These are phyloP conservation scores for Hippophae gyantsensis DNA, from an alignment of 306 rosid genomes.

Conservation along the genomic window DNA sequence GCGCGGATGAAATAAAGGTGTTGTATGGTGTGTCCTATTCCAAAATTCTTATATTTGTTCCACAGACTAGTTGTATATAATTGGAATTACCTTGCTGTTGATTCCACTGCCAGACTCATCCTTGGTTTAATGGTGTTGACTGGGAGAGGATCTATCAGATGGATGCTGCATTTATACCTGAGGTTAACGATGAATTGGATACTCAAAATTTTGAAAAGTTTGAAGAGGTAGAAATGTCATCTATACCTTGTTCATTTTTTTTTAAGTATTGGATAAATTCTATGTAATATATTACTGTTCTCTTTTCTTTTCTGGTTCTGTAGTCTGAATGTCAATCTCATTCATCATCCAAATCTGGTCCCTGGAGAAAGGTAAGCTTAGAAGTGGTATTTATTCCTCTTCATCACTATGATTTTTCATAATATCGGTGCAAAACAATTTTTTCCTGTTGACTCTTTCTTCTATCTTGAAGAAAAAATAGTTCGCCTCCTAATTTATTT, in stretches of 20 bases:
- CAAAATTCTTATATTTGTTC: slow-evolving; percentile 36
- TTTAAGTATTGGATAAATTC: slow-evolving; percentile 11
- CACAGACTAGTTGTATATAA: slow-evolving; percentile 17
- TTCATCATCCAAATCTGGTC: slow-evolving; percentile 63
- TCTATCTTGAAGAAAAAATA: too few species aligned
- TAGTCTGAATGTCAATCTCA: slow-evolving; percentile 62
- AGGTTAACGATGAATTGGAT: slow-evolving; percentile 92
- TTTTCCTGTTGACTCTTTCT: too few species aligned
- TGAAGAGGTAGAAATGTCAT: slow-evolving; percentile 61
- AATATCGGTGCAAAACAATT: too few species aligned
- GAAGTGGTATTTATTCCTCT: neutral
- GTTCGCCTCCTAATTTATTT: too few species aligned
- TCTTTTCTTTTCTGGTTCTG: slow-evolving; percentile 17
- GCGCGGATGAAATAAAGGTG: slow-evolving; percentile 94
- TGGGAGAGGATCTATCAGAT: slow-evolving; percentile 85
- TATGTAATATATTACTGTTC: slow-evolving; percentile 11
- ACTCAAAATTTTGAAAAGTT: slow-evolving; percentile 97
- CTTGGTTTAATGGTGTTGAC: slow-evolving; percentile 63
- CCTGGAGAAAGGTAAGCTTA: slow-evolving; percentile 85
- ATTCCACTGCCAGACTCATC: slow-evolving; percentile 52
- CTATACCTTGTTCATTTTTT: slow-evolving; percentile 16
- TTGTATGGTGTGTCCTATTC: slow-evolving; percentile 60
- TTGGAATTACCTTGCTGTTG: slow-evolving; percentile 39
- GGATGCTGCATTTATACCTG: slow-evolving; percentile 97
- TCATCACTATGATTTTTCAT: slow-evolving; percentile 4